These are phyloP conservation scores for Amanita thiersii DNA, from an alignment of 768 basidiomycete species.

Conservation along the genomic window DNA sequence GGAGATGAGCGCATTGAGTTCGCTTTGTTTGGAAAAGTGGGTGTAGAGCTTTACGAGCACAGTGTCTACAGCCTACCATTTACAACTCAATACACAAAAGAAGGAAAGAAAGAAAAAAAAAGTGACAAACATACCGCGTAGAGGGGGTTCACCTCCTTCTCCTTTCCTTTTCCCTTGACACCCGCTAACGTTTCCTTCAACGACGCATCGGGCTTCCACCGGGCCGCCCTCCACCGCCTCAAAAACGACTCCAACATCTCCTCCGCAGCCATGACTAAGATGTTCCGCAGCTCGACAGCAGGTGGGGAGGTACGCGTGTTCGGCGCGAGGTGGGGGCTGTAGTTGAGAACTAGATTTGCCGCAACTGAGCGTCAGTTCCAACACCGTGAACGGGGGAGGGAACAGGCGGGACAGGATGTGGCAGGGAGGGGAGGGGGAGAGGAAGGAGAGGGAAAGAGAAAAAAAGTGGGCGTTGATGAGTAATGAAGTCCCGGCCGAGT, in stretches of 20 bases:
- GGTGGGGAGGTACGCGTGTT: slow-evolving; percentile 61
- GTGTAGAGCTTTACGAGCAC: slow-evolving; percentile 71
- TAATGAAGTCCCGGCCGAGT: too few species aligned
- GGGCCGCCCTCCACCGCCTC: slow-evolving; percentile 47
- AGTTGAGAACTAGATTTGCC: slow-evolving; percentile 86
- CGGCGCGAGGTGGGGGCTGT: slow-evolving; percentile 78
- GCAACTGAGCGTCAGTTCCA: slow-evolving; percentile 78
- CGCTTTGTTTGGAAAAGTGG: slow-evolving; percentile 48
- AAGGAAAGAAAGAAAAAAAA: neutral
- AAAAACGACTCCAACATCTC: slow-evolving; percentile 73
- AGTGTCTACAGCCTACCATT: slow-evolving; percentile 66
- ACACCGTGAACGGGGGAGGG: slow-evolving; percentile 28
- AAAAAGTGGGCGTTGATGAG: too few species aligned
- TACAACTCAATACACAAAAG: neutral
- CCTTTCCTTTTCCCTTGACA: slow-evolving; percentile 15
- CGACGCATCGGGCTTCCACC: slow-evolving; percentile 25
- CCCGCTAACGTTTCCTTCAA: slow-evolving; percentile 11
- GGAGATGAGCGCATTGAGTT: slow-evolving; percentile 51
- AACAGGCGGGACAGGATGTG: slow-evolving; percentile 11
- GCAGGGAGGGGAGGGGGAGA: neutral
- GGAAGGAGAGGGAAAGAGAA: neutral
- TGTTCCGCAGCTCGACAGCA: slow-evolving; percentile 58
- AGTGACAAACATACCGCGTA: neutral
- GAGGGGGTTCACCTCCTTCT: slow-evolving; percentile 12
- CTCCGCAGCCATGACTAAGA: slow-evolving; percentile 54